Base-by-base conservation (phyloP, 768 basidiomycete species). In the Boletus rubroflammeus region DNA sequence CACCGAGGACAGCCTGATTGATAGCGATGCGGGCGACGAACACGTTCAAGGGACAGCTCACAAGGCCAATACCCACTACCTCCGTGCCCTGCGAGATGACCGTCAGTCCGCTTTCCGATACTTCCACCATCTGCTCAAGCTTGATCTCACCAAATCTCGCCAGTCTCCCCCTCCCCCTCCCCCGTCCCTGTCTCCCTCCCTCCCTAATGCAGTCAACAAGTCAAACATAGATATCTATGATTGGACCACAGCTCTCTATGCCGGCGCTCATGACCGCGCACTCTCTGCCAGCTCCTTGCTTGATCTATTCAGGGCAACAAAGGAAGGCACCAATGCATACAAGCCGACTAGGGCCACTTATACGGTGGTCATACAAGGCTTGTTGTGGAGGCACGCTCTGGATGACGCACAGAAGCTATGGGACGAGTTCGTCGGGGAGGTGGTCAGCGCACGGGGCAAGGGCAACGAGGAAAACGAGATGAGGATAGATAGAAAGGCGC, bases 351-450 rank as follows among this genome's bases (percentile, higher is more conserved):
- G 75, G 13, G 77, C 72, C 0, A 76, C 83, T 0, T 79, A 83
- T 60, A 83, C 81, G 19, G 68, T 81, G 28, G 67, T 83, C 53
- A 74, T 88, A 38, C 76, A 76, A 29, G 84, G 79, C 1, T 68
- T 87, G 8, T 58, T 84, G 13, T 67, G 70, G 11, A 78, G 79
- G 44, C 58, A 69, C 26, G 73, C 75, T 14, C 68, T 66, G 50
- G 46, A 62, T 7, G 63, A 71, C 2, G 84, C 85, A 0, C 62
- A 74, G 35, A 58, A 59, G 2, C 67, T 75, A 25, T 84, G 81
- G 81, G 62, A 72, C 26, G 67, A 71, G 44, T 72, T 83, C 10
- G 38, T 66, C 15, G 19, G 31, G 1, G 53, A 60, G 17, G 63
- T 63, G 3, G 60, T 53, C 26, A 21, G 11, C 3, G 53, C 56